Base-by-base conservation (phyloP, 768 basidiomycete genomes). In the Mycena latifolia region DNA sequence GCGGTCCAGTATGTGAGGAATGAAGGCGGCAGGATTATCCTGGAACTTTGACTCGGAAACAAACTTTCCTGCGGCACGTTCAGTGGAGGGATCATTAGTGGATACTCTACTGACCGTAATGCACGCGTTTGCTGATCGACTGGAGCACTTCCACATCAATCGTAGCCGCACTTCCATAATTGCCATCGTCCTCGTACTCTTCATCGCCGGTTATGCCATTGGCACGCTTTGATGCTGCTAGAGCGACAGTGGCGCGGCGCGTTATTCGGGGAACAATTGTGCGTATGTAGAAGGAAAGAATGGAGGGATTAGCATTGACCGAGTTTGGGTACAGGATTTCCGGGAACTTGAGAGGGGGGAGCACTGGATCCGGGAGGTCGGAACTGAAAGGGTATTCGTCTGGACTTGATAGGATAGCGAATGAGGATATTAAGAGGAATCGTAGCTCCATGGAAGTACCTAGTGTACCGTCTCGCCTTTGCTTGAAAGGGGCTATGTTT, bases 31-130 rank as follows among this genome's bases (percentile, higher is more conserved):
- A 22, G 98, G 97, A 66, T 93, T 83, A 31, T 88, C 86, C n/a
- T 85, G 76, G 82, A 99, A 99, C 77, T 99, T 99, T 28, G 94
- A 93, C 79, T 99, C 98, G 6, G 96, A 95, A 7, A 99, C 98
- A 76, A 99, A 99, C 85, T 98, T 99, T 62, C 98, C 97, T 99
- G 58, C 8, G 24, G 55, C 11, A 29, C 29, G 4, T 35, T 47
- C 47, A 18, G 41, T 43, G 29, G 27, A 46, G 22, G 14, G 15
- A 9, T 29, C 22, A 27, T n/a, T 18, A 17, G 41, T 20, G 29
- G 39, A 17, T 8, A 39, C 15, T 28, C 25, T 22, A 78, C 87
- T 56, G 70, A 96, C 98, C 98, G 74, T 97, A 99, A 78, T 99
- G 98, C 35, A 99, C 96, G 41, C 98, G 90, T 81, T 98, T 92